Percentiles rank a stretch among this genome's conserved stretches.
Conservation (phyloP, 306 rosid species). For the Ormosia emarginata region DNA sequence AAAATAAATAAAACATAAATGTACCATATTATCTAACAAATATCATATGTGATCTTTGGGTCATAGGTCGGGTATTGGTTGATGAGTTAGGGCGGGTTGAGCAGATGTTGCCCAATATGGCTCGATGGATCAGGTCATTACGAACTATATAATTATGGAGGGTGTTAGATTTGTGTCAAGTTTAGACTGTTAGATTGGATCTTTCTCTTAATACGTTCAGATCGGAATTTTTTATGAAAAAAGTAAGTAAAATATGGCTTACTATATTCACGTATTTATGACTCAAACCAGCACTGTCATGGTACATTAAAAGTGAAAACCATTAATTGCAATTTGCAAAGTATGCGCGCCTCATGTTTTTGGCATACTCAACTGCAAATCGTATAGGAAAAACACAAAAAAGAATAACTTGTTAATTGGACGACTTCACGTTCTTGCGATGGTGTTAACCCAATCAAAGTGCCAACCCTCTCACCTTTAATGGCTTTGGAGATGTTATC, state of each 20-base stretch:
- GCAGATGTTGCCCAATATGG: too few relatives aligned
- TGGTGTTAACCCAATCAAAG: constrained; percentile 66
- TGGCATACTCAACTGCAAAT: constrained; percentile 19
- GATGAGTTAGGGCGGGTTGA: too few relatives aligned
- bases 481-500: constrained; percentile 93
- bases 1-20: too few relatives aligned
- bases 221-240: too few relatives aligned
- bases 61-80: too few relatives aligned
- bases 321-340: not conserved
- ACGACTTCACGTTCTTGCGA: constrained; percentile 46
- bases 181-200: too few relatives aligned
- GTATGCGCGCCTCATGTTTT: not conserved
- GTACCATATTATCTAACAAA: too few relatives aligned
- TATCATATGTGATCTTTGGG: too few relatives aligned
- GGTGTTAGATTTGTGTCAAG: too few relatives aligned
- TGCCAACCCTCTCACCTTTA: constrained; percentile 84
- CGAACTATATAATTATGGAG: too few relatives aligned
- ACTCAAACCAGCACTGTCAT: not conserved
- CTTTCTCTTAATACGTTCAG: too few relatives aligned
- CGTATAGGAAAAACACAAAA: constrained; percentile 4
- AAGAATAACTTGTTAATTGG: constrained; percentile 17
- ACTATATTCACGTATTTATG: constrained; percentile 29
- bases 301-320: not conserved
- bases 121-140: too few relatives aligned
- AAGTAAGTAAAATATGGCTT: not conserved